phyloP scores from a whole-genome alignment of 2,329 filamentous ascomycete genomes.

The Thielaviopsis euricoi region DNA sequence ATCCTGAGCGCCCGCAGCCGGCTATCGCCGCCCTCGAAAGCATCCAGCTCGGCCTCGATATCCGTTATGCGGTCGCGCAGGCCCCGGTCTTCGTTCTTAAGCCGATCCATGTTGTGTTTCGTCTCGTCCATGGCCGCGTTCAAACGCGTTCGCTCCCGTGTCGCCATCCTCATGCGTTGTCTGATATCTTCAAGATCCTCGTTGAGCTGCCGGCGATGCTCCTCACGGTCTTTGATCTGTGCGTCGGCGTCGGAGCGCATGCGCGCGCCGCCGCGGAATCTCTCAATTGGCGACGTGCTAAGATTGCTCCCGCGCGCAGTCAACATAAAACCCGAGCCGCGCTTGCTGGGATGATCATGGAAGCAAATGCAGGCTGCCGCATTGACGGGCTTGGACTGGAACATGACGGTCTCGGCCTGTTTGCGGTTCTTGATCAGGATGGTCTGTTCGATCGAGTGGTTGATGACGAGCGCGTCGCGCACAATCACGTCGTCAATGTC shows the following conservation, averaged over 20 bases:
- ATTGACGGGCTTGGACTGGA: conserved; percentile 45
- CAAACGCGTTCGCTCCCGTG: conserved; percentile 32
- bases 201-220: conserved; percentile 35
- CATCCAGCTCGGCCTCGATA: conserved; percentile 44
- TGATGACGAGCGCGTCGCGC: conserved; percentile 69
- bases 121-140: conserved; percentile 28
- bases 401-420: conserved; percentile 55
- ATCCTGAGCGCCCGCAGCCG: conserved; percentile 41
- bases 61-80: conserved; percentile 25
- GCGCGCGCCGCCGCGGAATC: conserved; percentile 39
- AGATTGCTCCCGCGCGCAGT: conserved; percentile 62
- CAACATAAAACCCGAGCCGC: conserved; percentile 30
- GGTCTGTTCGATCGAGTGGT: conserved; percentile 65
- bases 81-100: conserved; percentile 18
- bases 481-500: conserved; percentile 69
- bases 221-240: conserved; percentile 39
- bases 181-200: conserved; percentile 36
- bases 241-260: conserved; percentile 64
- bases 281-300: conserved; percentile 26
- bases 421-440: conserved; percentile 55
- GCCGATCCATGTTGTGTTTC: not conserved
- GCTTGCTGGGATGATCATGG: conserved; percentile 34
- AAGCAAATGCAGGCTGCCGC: conserved; percentile 57
- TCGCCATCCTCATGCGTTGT: conserved; percentile 28
- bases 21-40: conserved; percentile 50